Percentiles rank a stretch among this genome's conserved stretches.
Conservation (phyloP, 441 rosid genomes). For the Aquilaria agallochum region DNA sequence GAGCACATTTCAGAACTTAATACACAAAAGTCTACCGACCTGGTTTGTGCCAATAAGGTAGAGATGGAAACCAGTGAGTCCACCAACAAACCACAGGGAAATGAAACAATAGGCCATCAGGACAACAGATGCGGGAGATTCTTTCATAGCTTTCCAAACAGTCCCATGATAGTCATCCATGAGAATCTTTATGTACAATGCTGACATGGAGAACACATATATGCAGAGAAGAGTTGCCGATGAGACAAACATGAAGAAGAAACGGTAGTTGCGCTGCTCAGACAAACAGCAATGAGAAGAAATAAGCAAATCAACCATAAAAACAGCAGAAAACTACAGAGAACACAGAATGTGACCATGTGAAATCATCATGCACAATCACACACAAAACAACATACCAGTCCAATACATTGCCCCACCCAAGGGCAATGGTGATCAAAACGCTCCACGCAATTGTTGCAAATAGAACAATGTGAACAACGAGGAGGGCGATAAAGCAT, state of each 20-base stretch:
- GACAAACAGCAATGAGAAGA: constrained; percentile 8
- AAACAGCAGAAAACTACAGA: neutral
- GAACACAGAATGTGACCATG: neutral
- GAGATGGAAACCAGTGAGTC: constrained; percentile 91
- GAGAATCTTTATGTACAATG: constrained; percentile 74
- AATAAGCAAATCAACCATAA: constrained; percentile 2
- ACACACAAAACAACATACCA: constrained; percentile 42
- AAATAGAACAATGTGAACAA: constrained; percentile 91
- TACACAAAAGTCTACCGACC: constrained; percentile 35
- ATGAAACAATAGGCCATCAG: constrained; percentile 86
- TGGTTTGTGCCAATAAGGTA: constrained; percentile 90
- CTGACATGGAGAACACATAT: constrained; percentile 83
- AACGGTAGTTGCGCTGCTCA: constrained; percentile 95
- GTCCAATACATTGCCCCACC: constrained; percentile 96
- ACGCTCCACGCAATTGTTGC: constrained; percentile 85
- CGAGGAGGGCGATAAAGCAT: constrained; percentile 96
- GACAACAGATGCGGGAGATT: constrained; percentile 78
- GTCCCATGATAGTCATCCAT: constrained; percentile 65
- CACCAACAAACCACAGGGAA: constrained; percentile 94
- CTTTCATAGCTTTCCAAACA: constrained; percentile 89
- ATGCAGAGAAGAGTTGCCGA: constrained; percentile 86
- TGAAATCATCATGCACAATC: neutral
- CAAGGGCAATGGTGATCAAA: constrained; percentile 98
- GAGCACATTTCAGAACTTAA: neutral
- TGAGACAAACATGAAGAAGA: constrained; percentile 94